Conservation (phyloP, 2,329 filamentous ascomycete species). For the Verticillium alfalfae region DNA sequence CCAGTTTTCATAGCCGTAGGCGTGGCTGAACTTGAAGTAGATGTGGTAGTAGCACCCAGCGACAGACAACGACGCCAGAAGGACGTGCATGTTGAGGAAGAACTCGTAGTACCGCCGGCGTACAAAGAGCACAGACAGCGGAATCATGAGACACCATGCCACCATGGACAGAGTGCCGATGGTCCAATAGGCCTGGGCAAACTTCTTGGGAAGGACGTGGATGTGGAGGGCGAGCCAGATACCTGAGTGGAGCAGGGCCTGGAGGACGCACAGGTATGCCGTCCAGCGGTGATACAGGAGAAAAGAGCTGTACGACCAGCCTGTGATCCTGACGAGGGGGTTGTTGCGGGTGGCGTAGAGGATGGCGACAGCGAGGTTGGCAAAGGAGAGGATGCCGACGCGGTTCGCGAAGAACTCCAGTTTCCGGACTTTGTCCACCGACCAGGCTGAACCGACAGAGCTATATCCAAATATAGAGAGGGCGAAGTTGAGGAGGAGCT, state of each 20-base stretch:
- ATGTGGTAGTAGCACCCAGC: constrained; percentile 15
- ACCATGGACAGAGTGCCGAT: constrained; percentile 12
- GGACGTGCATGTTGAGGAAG: constrained; percentile 15
- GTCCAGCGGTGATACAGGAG: constrained; percentile 8
- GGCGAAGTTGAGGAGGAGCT: constrained; percentile 25
- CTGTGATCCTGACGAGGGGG: constrained; percentile 1
- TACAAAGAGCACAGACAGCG: constrained; percentile 11
- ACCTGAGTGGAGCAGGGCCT: constrained; percentile 4
- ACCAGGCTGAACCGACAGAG: constrained; percentile 2
- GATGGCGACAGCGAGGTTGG: constrained; percentile 4
- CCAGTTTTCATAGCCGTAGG: constrained; percentile 15
- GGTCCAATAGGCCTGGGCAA: constrained; percentile 12
- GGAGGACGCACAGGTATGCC: constrained; percentile 4
- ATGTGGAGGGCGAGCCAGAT: constrained; percentile 7
- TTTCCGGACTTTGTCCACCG: constrained; percentile 19
- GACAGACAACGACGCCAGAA: constrained; percentile 13
- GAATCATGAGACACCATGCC: constrained; percentile 7
- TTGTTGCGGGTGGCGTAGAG: constrained; percentile 6
- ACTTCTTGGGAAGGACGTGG: constrained; percentile 4
- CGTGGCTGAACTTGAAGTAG: constrained; percentile 14
- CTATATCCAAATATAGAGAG: constrained; percentile 23
- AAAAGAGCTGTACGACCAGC: constrained; percentile 6
- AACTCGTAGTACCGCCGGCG: constrained; percentile 16
- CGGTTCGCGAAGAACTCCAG: constrained; percentile 14
- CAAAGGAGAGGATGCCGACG: constrained; percentile 5